Percentiles rank a stretch among this genome's conserved stretches.
These are phyloP conservation scores for Globisporangium splendens DNA, from an alignment of 352 stramenopile genomes.

Conservation along the genomic window DNA sequence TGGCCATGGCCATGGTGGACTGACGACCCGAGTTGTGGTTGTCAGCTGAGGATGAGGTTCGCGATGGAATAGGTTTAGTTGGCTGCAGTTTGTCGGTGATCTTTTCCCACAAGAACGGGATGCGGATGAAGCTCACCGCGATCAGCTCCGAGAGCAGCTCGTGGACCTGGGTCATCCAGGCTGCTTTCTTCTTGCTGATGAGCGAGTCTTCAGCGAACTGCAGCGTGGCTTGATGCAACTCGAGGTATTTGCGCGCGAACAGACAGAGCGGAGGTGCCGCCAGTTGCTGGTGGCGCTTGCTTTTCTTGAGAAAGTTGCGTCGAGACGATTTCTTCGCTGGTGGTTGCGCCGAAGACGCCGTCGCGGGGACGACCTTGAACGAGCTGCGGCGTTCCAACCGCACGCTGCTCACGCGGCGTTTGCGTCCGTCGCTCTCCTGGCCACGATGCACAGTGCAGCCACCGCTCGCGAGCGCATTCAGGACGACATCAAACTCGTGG, in stretches of 20 bases:
- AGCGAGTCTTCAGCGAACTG: slow-evolving; percentile 41
- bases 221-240: slow-evolving; percentile 63
- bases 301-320: slow-evolving; percentile 17
- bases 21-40: slow-evolving; percentile 7
- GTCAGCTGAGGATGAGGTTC: no score
- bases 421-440: slow-evolving; percentile 13
- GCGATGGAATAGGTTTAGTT: slow-evolving; percentile 1
- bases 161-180: slow-evolving; percentile 6
- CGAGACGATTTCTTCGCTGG: slow-evolving; percentile 11
- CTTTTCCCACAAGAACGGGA: slow-evolving; percentile 44
- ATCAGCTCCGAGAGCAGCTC: slow-evolving; percentile 42
- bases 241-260: slow-evolving; percentile 46
- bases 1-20: slow-evolving; percentile 33
- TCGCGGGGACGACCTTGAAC: slow-evolving; percentile 12
- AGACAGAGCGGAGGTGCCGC: slow-evolving; percentile 34
- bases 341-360: slow-evolving; percentile 4
- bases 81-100: slow-evolving; percentile 39
- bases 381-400: slow-evolving; percentile 11
- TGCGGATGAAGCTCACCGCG: slow-evolving; percentile 47
- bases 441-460: slow-evolving; percentile 40
- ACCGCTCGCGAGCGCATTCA: slow-evolving; percentile 46
- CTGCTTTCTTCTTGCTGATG: slow-evolving; percentile 19
- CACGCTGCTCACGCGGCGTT: slow-evolving; percentile 16
- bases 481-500: slow-evolving; percentile 52
- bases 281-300: slow-evolving; percentile 21